Percentiles rank a stretch among this genome's conserved stretches.
Evolutionary conservation across 306 rosid species (phyloP).

Genomic region (Calophaca sinica): DNA sequence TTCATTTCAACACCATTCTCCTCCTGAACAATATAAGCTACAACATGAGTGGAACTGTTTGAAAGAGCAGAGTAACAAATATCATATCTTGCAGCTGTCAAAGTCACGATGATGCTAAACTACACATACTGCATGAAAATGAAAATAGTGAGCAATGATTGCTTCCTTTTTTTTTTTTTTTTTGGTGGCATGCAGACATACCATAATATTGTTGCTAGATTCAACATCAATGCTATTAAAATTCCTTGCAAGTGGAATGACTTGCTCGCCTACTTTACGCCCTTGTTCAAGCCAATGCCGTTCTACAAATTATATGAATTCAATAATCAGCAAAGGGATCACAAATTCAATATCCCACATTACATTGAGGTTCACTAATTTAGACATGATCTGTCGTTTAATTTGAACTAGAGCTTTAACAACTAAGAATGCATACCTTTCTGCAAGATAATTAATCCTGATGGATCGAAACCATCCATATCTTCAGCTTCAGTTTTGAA

Average conservation of each 20-base stretch:
- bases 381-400: constrained; percentile 11
- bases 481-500: constrained; percentile 88
- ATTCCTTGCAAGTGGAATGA: constrained; percentile 89
- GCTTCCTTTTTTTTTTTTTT: constrained; percentile 13
- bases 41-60: constrained; percentile 34
- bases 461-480: constrained; percentile 91
- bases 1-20: constrained; percentile 68
- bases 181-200: constrained; percentile 45
- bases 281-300: constrained; percentile 94
- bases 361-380: constrained; percentile 12
- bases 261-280: constrained; percentile 84
- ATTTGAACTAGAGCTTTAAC: constrained; percentile 18
- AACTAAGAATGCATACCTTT: constrained; percentile 65
- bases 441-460: constrained; percentile 90
- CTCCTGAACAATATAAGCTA: constrained; percentile 59
- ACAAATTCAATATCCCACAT: constrained; percentile 30
- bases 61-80: neutral
- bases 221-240: constrained; percentile 72
- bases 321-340: constrained; percentile 8
- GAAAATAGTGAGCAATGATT: constrained; percentile 15
- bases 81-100: constrained; percentile 28
- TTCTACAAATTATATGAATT: constrained; percentile 60
- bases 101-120: constrained; percentile 6
- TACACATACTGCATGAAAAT: constrained; percentile 5
- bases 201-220: constrained; percentile 63